Percentiles rank a stretch among this genome's conserved stretches.
phyloP scores from a whole-genome alignment of 2,329 filamentous ascomycete genomes.

The Xylaria sp. region DNA sequence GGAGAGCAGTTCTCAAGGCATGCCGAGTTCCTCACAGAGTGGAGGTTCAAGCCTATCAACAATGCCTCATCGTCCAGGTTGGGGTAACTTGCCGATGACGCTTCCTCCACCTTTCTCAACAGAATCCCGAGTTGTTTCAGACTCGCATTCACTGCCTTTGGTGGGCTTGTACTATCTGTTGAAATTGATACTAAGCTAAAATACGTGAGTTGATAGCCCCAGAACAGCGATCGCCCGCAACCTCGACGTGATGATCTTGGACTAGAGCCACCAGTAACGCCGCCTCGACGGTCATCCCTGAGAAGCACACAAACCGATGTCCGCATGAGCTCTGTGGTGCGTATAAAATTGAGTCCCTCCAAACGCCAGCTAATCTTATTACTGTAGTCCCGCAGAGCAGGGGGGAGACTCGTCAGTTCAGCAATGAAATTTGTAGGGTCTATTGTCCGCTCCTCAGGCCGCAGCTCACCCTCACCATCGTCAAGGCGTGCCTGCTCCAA shows the following conservation, averaged over 20 bases:
- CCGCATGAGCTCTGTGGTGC: constrained; percentile 18
- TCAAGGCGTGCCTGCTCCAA: constrained; percentile 7
- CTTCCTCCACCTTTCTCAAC: constrained; percentile 37
- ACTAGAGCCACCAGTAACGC: constrained; percentile 29
- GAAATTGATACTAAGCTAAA: constrained; percentile 7
- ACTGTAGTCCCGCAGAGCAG: constrained; percentile 22
- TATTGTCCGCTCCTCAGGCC: constrained; percentile 26
- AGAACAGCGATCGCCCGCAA: constrained; percentile 7
- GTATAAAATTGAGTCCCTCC: not conserved
- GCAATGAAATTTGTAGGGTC: constrained; percentile 33
- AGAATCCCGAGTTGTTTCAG: constrained; percentile 32
- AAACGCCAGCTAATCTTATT: not conserved
- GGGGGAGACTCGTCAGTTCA: constrained; percentile 31
- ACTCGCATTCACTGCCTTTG: constrained; percentile 33
- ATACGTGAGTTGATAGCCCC: constrained; percentile 12
- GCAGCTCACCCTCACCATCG: constrained; percentile 22
- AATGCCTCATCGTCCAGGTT: constrained; percentile 10
- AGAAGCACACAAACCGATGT: constrained; percentile 15
- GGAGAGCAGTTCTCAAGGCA: constrained; percentile 16
- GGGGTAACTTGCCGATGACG: constrained; percentile 21
- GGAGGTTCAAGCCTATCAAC: constrained; percentile 21
- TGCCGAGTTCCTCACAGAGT: constrained; percentile 25
- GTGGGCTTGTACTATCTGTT: constrained; percentile 23
- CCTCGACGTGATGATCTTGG: constrained; percentile 6
- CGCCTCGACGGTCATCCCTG: constrained; percentile 30